phyloP scores from a whole-genome alignment of 139 green algal genomes.

The Micractinium conductrix region DNA sequence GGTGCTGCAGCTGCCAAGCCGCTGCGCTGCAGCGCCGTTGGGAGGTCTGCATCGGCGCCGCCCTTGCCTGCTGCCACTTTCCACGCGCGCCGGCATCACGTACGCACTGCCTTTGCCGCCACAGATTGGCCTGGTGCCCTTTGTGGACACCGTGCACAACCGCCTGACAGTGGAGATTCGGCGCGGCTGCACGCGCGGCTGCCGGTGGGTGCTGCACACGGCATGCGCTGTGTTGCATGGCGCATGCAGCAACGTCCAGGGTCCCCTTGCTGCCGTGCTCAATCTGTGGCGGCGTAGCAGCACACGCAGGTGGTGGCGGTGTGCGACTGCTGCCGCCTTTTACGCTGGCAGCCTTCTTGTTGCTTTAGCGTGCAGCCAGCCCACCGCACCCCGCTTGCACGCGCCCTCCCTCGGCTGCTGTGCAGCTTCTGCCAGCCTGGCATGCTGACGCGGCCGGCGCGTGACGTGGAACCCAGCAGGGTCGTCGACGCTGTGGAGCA shows the following conservation, averaged over 20 bases:
- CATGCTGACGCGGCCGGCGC: conserved; percentile 78
- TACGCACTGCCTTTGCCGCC: background rate
- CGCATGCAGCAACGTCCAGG: no score
- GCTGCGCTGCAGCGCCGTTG: background rate
- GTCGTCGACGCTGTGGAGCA: conserved; percentile 78
- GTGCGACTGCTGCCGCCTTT: background rate
- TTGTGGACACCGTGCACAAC: conserved; percentile 77
- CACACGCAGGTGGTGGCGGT: background rate
- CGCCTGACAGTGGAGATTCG: conserved; percentile 75
- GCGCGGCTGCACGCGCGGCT: conserved; percentile 81
- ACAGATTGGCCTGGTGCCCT: conserved; percentile 77
- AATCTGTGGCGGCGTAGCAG: no score
- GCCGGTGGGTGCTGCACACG: conserved; percentile 32
- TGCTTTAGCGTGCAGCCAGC: background rate
- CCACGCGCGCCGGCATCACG: no score
- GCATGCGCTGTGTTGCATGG: no score
- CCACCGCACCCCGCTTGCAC: no score
- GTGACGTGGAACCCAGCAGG: conserved; percentile 70
- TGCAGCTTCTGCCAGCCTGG: conserved; percentile 81
- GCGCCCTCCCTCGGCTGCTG: no score
- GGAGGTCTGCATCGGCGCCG: no score
- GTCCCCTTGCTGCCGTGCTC: no score
- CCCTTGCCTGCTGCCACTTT: no score
- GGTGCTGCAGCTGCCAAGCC: no score
- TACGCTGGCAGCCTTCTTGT: background rate